Conservation (phyloP, 495 filamentous ascomycete species). For the Saxispiralis lemnorum region DNA sequence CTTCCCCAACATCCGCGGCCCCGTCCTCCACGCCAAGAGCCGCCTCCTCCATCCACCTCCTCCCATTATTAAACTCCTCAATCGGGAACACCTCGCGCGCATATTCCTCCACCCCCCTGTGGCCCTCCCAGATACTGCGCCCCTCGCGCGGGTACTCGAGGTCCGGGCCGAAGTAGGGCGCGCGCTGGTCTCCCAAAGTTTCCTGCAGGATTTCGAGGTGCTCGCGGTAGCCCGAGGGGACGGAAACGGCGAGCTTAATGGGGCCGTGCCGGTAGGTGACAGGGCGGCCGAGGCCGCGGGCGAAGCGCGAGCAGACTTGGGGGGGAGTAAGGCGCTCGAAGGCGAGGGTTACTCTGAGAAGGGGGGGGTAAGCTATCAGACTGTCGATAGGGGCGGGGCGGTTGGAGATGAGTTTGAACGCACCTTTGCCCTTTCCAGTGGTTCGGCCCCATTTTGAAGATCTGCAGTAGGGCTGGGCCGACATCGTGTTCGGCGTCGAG, state of each 20-base stretch:
- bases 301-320: conserved; percentile 67
- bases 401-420: conserved; percentile 13
- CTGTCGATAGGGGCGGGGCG: neutral
- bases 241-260: conserved; percentile 69
- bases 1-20: neutral
- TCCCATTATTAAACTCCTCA: conserved; percentile 82
- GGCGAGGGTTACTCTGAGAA: conserved; percentile 62
- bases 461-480: conserved; percentile 80
- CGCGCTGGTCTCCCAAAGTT: conserved; percentile 42
- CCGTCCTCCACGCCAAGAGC: conserved; percentile 4
- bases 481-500: conserved; percentile 94
- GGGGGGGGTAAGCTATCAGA: too few species aligned
- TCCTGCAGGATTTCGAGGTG: conserved; percentile 58
- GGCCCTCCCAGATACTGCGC: conserved; percentile 73
- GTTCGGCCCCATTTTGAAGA: conserved; percentile 79
- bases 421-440: conserved; percentile 74
- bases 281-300: conserved; percentile 54
- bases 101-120: conserved; percentile 84
- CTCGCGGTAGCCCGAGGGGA: conserved; percentile 76
- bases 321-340: conserved; percentile 75
- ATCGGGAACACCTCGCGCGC: conserved; percentile 86
- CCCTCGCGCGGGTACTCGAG: conserved; percentile 52
- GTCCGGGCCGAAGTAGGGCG: conserved; percentile 53
- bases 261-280: conserved; percentile 60
- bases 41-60: conserved; percentile 65